Conservation (phyloP, 202 grass and related monocot species). For the Eragrostis tef region DNA sequence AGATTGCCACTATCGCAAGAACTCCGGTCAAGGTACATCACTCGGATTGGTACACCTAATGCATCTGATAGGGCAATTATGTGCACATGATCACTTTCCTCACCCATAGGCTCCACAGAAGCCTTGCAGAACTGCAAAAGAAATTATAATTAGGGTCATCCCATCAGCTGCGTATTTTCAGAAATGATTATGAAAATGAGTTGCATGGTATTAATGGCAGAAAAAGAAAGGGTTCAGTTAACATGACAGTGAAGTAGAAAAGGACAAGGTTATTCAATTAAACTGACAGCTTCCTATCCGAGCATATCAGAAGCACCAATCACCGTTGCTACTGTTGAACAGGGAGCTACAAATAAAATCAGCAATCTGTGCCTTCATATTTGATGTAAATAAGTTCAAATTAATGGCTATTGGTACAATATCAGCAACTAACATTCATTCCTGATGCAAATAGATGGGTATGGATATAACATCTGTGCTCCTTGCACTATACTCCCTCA, state of each 20-base stretch:
- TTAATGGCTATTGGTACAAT: constrained; percentile 4
- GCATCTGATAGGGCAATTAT: constrained; percentile 88
- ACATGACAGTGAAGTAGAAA: background rate
- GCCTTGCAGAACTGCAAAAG: constrained; percentile 80
- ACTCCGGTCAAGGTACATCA: constrained; percentile 84
- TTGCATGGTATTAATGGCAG: background rate
- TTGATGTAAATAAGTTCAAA: constrained; percentile 6
- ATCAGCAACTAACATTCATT: background rate
- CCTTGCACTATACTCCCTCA: background rate
- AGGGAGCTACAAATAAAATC: background rate
- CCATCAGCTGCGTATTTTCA: background rate
- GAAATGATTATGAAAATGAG: background rate
- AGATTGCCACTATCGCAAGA: constrained; percentile 61
- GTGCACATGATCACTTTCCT: constrained; percentile 95
- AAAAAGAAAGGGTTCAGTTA: background rate
- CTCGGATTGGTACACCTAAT: constrained; percentile 88
- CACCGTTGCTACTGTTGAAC: constrained; percentile 1
- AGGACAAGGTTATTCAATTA: background rate
- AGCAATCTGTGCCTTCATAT: background rate
- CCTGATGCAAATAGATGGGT: constrained; percentile 23
- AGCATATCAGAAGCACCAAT: background rate
- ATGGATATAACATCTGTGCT: background rate
- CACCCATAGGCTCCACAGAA: constrained; percentile 92
- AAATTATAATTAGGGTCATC: constrained; percentile 40
- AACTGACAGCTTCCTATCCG: background rate